phyloP scores from a whole-genome alignment of 2,329 filamentous ascomycete genomes.

The Pyricularia grisea region DNA sequence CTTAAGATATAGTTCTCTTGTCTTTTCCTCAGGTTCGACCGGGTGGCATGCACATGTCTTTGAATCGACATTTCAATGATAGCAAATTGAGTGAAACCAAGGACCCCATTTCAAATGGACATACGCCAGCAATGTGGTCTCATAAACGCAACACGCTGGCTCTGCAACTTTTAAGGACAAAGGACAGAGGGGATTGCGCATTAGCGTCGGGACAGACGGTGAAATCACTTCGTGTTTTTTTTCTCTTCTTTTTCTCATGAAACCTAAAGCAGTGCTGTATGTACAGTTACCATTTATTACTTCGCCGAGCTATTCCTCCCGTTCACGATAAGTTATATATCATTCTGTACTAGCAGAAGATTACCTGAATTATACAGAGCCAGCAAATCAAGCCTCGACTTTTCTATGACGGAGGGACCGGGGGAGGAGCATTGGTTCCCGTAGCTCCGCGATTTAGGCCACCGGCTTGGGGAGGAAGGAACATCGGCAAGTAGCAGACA shows the following conservation, averaged over 20 bases:
- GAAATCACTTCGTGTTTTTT: background rate
- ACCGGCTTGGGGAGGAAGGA: conserved; percentile 19
- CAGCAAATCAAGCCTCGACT: background rate
- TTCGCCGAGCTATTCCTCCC: background rate
- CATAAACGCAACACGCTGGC: no score
- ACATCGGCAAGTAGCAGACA: conserved; percentile 26
- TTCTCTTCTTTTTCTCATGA: no score
- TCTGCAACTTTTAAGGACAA: no score
- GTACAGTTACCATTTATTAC: background rate
- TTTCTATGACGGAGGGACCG: conserved; percentile 13
- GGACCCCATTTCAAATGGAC: no score
- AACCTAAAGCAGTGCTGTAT: background rate
- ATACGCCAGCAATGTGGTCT: no score
- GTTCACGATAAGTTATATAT: no score
- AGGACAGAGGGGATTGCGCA: no score
- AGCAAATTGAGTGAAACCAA: no score
- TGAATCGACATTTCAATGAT: no score
- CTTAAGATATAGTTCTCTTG: background rate
- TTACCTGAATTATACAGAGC: background rate
- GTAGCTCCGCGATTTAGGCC: conserved; percentile 14
- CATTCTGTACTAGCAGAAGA: background rate
- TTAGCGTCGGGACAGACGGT: background rate
- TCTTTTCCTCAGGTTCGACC: background rate
- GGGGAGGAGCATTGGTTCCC: conserved; percentile 18
- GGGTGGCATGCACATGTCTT: no score